Percentiles rank a stretch among this genome's conserved stretches.
Conservation (phyloP, 441 rosid genomes). For the Populus trichocarpa region DNA sequence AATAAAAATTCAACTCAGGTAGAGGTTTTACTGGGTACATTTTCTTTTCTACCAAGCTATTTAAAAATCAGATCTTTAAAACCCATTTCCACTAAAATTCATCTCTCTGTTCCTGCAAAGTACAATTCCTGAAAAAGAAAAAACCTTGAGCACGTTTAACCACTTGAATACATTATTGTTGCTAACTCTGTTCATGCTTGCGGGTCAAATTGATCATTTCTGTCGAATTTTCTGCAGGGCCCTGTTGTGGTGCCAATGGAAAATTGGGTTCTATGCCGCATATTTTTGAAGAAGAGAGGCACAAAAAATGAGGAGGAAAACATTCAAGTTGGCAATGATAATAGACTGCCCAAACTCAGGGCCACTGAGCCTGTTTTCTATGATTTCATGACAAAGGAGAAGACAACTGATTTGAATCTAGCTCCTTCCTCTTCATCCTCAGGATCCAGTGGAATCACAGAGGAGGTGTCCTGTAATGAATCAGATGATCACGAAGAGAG, state of each 20-base stretch:
- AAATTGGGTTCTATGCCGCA: slow-evolving; percentile 92
- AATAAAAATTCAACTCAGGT: slow-evolving; percentile 25
- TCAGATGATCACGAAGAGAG: slow-evolving; percentile 62
- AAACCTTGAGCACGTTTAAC: neutral
- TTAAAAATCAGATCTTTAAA: no score
- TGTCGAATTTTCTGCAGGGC: slow-evolving; percentile 34
- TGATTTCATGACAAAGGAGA: slow-evolving; percentile 64
- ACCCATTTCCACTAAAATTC: no score
- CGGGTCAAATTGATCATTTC: neutral
- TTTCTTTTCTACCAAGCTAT: neutral
- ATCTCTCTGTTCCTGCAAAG: neutral
- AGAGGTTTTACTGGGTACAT: neutral
- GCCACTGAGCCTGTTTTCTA: slow-evolving; percentile 58
- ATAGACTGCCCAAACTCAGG: slow-evolving; percentile 34
- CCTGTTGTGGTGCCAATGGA: slow-evolving; percentile 38
- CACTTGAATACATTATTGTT: neutral
- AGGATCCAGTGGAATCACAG: slow-evolving; percentile 37
- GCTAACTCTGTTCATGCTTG: neutral
- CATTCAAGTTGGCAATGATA: slow-evolving; percentile 22
- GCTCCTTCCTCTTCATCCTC: slow-evolving; percentile 64
- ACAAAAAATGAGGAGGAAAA: slow-evolving; percentile 46
- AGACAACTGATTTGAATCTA: slow-evolving; percentile 58
- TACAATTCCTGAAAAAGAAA: neutral
- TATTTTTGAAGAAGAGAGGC: slow-evolving; percentile 80
- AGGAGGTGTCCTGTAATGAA: slow-evolving; percentile 30